Base-by-base conservation (phyloP, 768 basidiomycete genomes). In the Mycena albidolilacea region DNA sequence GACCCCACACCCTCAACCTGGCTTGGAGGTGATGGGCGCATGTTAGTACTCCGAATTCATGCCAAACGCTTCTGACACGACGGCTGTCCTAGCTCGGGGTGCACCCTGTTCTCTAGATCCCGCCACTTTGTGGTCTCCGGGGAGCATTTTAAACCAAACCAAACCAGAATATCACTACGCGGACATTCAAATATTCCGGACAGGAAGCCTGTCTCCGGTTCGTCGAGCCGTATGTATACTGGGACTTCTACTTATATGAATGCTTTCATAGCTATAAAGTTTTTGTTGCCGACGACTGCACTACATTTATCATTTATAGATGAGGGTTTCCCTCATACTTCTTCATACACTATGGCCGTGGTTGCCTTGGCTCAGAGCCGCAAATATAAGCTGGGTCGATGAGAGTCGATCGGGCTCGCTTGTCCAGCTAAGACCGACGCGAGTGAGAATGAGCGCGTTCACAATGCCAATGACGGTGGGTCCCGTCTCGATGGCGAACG, bases 381-480 rank as follows among this genome's bases (percentile, higher is more conserved):
- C 46, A 48, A 48, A 48, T 48, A 48, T 48, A 48, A 48, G 46
- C 46, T 19, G 46, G 46, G 46, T 48, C 46, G 46, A 48, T 17
- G 46, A 1, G 15, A 48, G 46, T 48, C 46, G 46, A 48, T 48
- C 46, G 46, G 46, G 67, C 41, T 68, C 43, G 43, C 30, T 48
- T 12, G 60, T 64, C 55, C 63, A 58, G 37, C 61, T 54, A 8
- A 70, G 43, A 9, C 61, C 69, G 7, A 64, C 55, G 2, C 69
- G 69, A 4, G 54, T 59, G n/a, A 39, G 50, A 9, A 70, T 70
- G n/a, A 70, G 62, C 12, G 69, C 69, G 37, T 70, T 70, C n/a
- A 60, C 69, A 52, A 70, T 64, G 1, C 69, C 69, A 30, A 70
- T 63, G 2, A 44, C 30, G 14, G 50, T 43, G 3, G 69, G 69